Base-by-base conservation (phyloP, 2,329 filamentous ascomycete genomes). In the Phialophora expanda region DNA sequence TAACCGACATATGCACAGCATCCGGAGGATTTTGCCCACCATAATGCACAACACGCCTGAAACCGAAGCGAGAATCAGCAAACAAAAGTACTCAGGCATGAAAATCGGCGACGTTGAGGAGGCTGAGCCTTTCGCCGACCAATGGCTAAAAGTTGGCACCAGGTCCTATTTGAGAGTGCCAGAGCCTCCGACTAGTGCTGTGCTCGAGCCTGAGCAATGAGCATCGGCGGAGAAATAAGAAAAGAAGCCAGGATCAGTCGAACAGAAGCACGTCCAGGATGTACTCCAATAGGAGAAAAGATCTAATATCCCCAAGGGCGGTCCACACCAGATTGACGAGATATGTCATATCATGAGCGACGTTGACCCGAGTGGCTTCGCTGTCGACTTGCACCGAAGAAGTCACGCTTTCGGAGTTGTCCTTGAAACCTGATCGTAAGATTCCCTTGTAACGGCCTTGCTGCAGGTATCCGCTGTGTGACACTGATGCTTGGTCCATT, bases 361-460 rank as follows among this genome's bases (percentile, higher is more conserved):
- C 34, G 34, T 69, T 32, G 58, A 61, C 32, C 51, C 65, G 46
- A 58, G 58, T 46, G 44, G 57, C 46, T 60, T 59, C 61, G 44
- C 58, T 61, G 32, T 32, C 44, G 50, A 61, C 24, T 54, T 58
- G 51, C 41, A 61, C 58, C 51, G 54, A 46, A 55, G 65, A 69
- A 61, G 67, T 66, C 62, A 60, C 66, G 46, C 62, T 64, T 66
- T 56, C 60, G 56, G 58, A 66, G 34, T 60, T 64, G 65, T 64
- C 66, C 66, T 62, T 70, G 68, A 68, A 70, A 70, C 66, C 58
- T 65, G 59, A 57, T 64, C 59, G 64, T 66, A 68, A 70, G 62
- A 68, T 70, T 70, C 66, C 57, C 63, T 67, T 70, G 68, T 68
- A 65, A 69, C 67, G 62, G 65, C 60, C 65, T 56, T 62, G 53